phyloP scores from a whole-genome alignment of 257 asterid species.

The Paraleonurus japonicus region DNA sequence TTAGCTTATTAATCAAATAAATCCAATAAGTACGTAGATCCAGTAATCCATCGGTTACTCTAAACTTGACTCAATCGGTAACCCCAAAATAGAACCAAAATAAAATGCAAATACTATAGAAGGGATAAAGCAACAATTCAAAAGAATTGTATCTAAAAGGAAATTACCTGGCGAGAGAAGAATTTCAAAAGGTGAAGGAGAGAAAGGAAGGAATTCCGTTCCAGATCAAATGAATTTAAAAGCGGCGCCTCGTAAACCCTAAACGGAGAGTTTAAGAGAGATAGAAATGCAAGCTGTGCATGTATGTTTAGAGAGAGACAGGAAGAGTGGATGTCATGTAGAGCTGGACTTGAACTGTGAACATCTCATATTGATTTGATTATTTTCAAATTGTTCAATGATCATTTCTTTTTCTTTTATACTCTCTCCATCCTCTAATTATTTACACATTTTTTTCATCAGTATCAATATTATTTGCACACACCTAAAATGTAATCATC shows the following conservation, averaged over 20 bases:
- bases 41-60: not conserved
- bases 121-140: not conserved
- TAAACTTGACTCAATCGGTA: conserved; percentile 3
- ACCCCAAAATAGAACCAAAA: not conserved
- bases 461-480: too few species aligned
- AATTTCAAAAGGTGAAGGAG: not conserved
- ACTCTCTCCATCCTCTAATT: too few species aligned
- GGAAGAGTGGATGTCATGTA: too few species aligned
- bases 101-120: not conserved
- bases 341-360: conserved; percentile 26
- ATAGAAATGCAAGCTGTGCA: not conserved
- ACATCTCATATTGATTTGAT: conserved; percentile 20
- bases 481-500: too few species aligned
- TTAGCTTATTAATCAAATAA: conserved; percentile 20
- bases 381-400: not conserved
- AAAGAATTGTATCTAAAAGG: not conserved
- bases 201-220: not conserved
- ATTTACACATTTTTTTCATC: too few species aligned
- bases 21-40: conserved; percentile 28
- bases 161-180: conserved; percentile 29
- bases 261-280: conserved; percentile 26
- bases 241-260: conserved; percentile 44
- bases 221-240: conserved; percentile 28
- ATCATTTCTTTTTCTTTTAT: too few species aligned
- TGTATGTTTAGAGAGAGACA: conserved; percentile 21